These are phyloP conservation scores for Juncus inflexus DNA, from an alignment of 176 grass and related monocot species.

Conservation along the genomic window DNA sequence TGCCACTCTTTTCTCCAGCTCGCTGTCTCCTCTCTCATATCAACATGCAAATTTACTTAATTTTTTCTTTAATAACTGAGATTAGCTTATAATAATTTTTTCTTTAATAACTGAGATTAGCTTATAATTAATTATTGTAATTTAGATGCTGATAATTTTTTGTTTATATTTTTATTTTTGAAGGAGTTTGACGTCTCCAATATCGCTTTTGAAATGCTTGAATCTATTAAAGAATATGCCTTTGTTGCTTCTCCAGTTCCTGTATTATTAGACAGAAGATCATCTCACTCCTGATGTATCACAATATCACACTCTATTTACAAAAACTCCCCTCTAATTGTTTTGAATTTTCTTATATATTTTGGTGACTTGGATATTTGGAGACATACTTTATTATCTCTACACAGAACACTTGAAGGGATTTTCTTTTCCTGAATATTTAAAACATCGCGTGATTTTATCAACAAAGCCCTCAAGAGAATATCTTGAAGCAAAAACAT, in stretches of 20 bases:
- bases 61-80: no score
- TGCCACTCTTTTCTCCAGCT: no score
- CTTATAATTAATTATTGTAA: constrained; percentile 1
- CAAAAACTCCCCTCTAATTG: not conserved
- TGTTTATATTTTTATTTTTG: constrained; percentile 34
- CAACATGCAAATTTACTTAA: no score
- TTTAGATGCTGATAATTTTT: constrained; percentile 5
- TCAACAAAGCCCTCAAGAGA: constrained; percentile 94
- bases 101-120: no score
- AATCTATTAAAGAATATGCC: constrained; percentile 91
- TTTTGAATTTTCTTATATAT: constrained; percentile 44
- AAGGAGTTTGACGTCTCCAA: constrained; percentile 94
- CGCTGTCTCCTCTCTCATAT: no score
- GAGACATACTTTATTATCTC: constrained; percentile 80
- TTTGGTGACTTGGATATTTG: constrained; percentile 78
- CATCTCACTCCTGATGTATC: constrained; percentile 64
- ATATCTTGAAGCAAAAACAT: constrained; percentile 70
- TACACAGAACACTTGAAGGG: constrained; percentile 71
- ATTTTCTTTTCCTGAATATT: constrained; percentile 80
- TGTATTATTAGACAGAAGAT: constrained; percentile 97
- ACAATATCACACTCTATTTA: no score
- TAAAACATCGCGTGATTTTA: constrained; percentile 66
- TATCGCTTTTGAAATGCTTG: constrained; percentile 82
- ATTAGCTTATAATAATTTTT: no score
- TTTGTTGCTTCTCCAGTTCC: constrained; percentile 91